Conservation (phyloP, 2,329 filamentous ascomycete species). For the Chaetomium strumarium region DNA sequence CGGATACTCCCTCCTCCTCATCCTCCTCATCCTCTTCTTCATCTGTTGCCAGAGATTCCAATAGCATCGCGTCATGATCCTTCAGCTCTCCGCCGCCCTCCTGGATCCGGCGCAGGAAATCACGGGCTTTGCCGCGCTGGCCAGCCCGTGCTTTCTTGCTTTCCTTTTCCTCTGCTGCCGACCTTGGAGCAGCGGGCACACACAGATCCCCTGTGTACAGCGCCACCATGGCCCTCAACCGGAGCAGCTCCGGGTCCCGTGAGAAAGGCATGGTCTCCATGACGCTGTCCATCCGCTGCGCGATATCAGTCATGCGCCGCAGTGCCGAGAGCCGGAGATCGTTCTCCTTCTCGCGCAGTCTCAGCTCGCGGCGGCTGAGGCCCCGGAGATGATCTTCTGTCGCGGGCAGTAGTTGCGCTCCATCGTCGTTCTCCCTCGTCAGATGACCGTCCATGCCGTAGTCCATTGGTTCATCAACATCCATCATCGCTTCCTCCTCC, state of each 20-base stretch:
- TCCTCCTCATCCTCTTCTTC: constrained; percentile 24
- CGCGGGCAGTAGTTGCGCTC: constrained; percentile 16
- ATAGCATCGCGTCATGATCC: constrained; percentile 15
- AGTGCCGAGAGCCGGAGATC: constrained; percentile 47
- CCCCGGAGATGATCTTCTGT: background rate
- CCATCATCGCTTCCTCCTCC: constrained; percentile 24
- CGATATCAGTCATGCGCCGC: constrained; percentile 55
- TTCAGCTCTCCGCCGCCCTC: constrained; percentile 28
- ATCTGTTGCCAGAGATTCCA: constrained; percentile 17
- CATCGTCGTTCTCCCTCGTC: constrained; percentile 18
- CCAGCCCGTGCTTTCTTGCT: constrained; percentile 33
- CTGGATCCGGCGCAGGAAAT: constrained; percentile 27
- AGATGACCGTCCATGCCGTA: constrained; percentile 6
- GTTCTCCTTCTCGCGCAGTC: constrained; percentile 32
- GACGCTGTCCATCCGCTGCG: constrained; percentile 62
- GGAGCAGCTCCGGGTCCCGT: constrained; percentile 58
- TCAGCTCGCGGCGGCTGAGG: constrained; percentile 19
- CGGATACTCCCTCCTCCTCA: constrained; percentile 16
- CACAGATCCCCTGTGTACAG: constrained; percentile 69
- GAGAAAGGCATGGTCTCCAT: constrained; percentile 66
- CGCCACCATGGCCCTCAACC: constrained; percentile 66
- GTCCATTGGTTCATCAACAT: constrained; percentile 15
- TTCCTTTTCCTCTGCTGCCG: constrained; percentile 26
- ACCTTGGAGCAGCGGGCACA: constrained; percentile 35
- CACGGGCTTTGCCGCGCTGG: constrained; percentile 32